phyloP scores from a whole-genome alignment of 2,329 filamentous ascomycete species.

The Exophiala sp. region DNA sequence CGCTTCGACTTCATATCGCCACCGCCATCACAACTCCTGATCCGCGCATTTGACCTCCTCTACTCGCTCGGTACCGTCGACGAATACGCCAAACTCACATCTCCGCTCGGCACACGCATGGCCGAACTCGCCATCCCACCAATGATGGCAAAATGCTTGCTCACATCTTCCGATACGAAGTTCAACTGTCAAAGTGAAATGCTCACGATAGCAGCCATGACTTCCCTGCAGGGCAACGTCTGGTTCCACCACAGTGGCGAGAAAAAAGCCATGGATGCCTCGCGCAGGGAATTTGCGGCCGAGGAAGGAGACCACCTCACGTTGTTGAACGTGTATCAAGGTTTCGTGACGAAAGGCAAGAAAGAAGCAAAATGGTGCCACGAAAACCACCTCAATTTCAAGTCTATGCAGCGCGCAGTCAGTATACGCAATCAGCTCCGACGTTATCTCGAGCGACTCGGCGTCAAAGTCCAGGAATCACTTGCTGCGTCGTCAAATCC shows the following conservation, averaged over 20 bases:
- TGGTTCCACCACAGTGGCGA: conserved; percentile 80
- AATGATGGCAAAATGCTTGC: conserved; percentile 88
- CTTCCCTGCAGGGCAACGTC: conserved; percentile 74
- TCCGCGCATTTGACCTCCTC: conserved; percentile 81
- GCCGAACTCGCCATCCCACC: conserved; percentile 90
- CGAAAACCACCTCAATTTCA: conserved; percentile 82
- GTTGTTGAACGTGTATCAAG: conserved; percentile 86
- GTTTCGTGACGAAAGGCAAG: conserved; percentile 77
- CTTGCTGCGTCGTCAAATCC: conserved; percentile 31
- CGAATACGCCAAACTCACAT: conserved; percentile 83
- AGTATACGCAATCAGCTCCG: conserved; percentile 83
- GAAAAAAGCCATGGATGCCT: conserved; percentile 69
- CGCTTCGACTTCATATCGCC: conserved; percentile 85
- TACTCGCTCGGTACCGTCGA: conserved; percentile 85
- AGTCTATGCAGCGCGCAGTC: conserved; percentile 74
- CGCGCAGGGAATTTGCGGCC: conserved; percentile 77
- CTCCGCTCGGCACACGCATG: conserved; percentile 83
- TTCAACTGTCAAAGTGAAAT: conserved; percentile 83
- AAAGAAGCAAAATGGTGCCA: conserved; percentile 85
- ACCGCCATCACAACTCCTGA: conserved; percentile 79
- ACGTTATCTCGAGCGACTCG: conserved; percentile 82
- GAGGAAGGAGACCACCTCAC: conserved; percentile 94
- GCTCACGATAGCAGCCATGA: conserved; percentile 90
- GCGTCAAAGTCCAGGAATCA: conserved; percentile 65
- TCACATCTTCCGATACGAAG: conserved; percentile 59